A percentile compares a stretch with the other conserved stretches of the same genome.
Conservation (phyloP, 352 stramenopile species). For the Phytophthora chlamydospora region DNA sequence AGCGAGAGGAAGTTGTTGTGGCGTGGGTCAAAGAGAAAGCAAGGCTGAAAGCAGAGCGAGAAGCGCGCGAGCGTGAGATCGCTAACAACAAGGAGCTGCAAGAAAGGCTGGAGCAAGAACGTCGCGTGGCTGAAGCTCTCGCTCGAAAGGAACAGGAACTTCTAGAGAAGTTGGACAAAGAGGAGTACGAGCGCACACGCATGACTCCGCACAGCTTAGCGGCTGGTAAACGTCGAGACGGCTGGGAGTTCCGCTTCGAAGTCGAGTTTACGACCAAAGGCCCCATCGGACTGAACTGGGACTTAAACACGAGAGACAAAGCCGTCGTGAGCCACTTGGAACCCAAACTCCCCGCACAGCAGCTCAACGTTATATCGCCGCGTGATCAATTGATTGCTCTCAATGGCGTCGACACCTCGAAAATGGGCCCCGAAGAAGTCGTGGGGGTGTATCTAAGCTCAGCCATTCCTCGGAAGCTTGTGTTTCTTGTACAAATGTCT, state of each 20-base stretch:
- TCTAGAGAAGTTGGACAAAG: slow-evolving; percentile 41
- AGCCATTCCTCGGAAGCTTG: slow-evolving; percentile 49
- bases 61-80: slow-evolving; percentile 38
- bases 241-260: slow-evolving; percentile 71
- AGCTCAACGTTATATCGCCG: slow-evolving; percentile 54
- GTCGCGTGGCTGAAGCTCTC: slow-evolving; percentile 37
- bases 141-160: slow-evolving; percentile 38
- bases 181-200: slow-evolving; percentile 53
- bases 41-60: slow-evolving; percentile 38
- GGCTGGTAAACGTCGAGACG: slow-evolving; percentile 43
- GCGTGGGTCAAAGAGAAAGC: slow-evolving; percentile 40
- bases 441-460: slow-evolving; percentile 58
- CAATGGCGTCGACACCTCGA: slow-evolving; percentile 69
- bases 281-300: slow-evolving; percentile 76
- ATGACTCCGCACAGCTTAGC: slow-evolving; percentile 61
- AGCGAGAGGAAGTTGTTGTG: slow-evolving; percentile 39
- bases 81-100: slow-evolving; percentile 39
- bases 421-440: slow-evolving; percentile 57
- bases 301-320: slow-evolving; percentile 53
- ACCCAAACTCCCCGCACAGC: slow-evolving; percentile 48
- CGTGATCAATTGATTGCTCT: slow-evolving; percentile 67
- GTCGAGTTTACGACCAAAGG: slow-evolving; percentile 59
- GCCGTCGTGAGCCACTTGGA: slow-evolving; percentile 70
- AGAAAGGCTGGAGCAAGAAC: slow-evolving; percentile 46
- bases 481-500: slow-evolving; percentile 54